Conservation (phyloP, 1,284 basidiomycete genomes). For the Fomitiporia mediterranea region DNA sequence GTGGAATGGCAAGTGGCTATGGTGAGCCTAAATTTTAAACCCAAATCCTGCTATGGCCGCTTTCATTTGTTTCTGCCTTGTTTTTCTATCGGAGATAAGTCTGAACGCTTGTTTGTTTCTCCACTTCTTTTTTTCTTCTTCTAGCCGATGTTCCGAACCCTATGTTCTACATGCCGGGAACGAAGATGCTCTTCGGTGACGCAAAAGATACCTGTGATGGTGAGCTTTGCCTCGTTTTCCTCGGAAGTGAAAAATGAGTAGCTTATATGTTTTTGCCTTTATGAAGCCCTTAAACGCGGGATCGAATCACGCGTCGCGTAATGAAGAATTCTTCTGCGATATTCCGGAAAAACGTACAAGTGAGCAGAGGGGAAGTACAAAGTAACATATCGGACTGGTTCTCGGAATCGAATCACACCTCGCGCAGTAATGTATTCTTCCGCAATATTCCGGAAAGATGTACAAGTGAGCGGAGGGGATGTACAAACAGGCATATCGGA, state of each 20-base stretch:
- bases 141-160: conserved; percentile 83
- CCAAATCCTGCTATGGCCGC: too few relatives aligned
- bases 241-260: background rate
- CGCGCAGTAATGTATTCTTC: too few relatives aligned
- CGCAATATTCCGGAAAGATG: background rate
- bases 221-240: conserved; percentile 29
- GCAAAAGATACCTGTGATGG: conserved; percentile 84
- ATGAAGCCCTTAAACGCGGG: conserved; percentile 5
- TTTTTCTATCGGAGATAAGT: conserved; percentile 6
- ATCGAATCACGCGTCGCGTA: conserved; percentile 1
- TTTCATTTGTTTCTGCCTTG: too few relatives aligned
- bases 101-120: conserved; percentile 12
- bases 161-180: conserved; percentile 84
- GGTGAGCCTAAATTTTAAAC: too few relatives aligned
- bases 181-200: conserved; percentile 86
- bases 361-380: background rate
- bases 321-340: too few relatives aligned
- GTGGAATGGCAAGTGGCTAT: conserved; percentile 80
- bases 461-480: background rate
- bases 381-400: too few relatives aligned
- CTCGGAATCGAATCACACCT: conserved; percentile 5
- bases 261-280: background rate
- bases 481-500: background rate
- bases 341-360: background rate
- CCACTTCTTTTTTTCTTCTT: conserved; percentile 6